Conservation (phyloP, 805 yeast species). For the Candida stauntonica region DNA sequence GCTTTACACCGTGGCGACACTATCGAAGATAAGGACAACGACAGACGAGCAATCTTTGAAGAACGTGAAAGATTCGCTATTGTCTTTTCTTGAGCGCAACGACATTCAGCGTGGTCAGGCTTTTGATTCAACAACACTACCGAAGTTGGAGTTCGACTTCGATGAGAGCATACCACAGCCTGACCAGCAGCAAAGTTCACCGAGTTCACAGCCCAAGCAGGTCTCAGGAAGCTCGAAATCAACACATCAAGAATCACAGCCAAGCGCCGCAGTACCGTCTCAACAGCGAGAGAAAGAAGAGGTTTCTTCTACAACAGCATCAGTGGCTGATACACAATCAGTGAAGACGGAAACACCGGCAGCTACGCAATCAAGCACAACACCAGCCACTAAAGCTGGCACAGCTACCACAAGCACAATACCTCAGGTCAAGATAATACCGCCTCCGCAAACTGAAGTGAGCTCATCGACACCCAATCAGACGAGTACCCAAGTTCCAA, state of each 20-base stretch:
- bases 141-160: constrained; percentile 9
- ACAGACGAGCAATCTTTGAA: constrained; percentile 34
- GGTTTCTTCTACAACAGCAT: constrained; percentile 1
- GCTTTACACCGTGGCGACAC: constrained; percentile 52
- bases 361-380: constrained; percentile 1
- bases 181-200: neutral
- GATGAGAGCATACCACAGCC: constrained; percentile 2
- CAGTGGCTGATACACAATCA: neutral
- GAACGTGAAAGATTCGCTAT: constrained; percentile 36
- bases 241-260: too few species aligned
- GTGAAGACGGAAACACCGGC: neutral
- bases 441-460: too few species aligned
- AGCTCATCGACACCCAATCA: too few species aligned
- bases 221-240: too few species aligned
- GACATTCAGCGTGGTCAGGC: constrained; percentile 45
- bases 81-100: constrained; percentile 46
- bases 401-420: constrained; percentile 1
- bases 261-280: neutral
- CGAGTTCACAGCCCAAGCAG: too few species aligned
- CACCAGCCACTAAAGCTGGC: constrained; percentile 3
- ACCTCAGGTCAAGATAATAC: too few species aligned
- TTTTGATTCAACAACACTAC: constrained; percentile 31
- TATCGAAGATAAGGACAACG: constrained; percentile 41
- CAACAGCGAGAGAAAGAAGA: too few species aligned
- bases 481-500: too few species aligned